Evolutionary conservation across 1,284 basidiomycete species (phyloP), one percentile per base, ranked within the genome.

Genomic region (Microbotryum violaceum): DNA sequence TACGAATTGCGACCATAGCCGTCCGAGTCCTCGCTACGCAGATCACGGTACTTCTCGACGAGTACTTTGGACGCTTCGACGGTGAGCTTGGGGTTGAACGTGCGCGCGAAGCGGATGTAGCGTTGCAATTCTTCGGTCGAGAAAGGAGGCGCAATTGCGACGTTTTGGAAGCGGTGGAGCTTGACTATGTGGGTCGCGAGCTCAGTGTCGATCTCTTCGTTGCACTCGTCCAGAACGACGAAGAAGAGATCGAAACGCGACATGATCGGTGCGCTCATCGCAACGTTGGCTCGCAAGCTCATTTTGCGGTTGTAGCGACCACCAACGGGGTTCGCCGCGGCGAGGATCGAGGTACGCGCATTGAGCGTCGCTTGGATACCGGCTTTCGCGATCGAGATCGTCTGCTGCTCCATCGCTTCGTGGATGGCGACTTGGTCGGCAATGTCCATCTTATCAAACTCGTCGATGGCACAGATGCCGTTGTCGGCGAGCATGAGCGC

Each of bases 321-420:
- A 8, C 93, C 90, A 46, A 98, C 83, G 20, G 96, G 96, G 78
- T 99, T 99, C 21, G 96, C 94, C 25, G 96, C 96, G 1, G 96
- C 96, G 29, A 99, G 83, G 67, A 99, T 98, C 1, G 92, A 96
- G 0, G 94, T 98, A 14, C 94, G 86, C 1, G 96, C 96, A 72
- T 99, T 98, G 55, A 99, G 82, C 0, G 96, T 99, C 1, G 96
- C 94, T 74, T 98, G 94, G 70, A 98, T 97, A 65, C 96, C 96
- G 3, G 96, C 96, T 76, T 99, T 98, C 57, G 96, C 96, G 70
- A 98, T 97, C 44, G 92, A 97, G 72, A 98, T 97, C 1, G 94
- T 98, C 79, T 98, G 94, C 78, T 98, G 94, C 84, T 98, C 94
- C 94, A 98, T 98, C 2, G 96, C 93, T 81, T 98, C 94, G 82